Percentiles rank a stretch among this genome's conserved stretches.
Evolutionary conservation across 2,329 filamentous ascomycete genomes (phyloP).

Genomic region (Apiospora arundinis): DNA sequence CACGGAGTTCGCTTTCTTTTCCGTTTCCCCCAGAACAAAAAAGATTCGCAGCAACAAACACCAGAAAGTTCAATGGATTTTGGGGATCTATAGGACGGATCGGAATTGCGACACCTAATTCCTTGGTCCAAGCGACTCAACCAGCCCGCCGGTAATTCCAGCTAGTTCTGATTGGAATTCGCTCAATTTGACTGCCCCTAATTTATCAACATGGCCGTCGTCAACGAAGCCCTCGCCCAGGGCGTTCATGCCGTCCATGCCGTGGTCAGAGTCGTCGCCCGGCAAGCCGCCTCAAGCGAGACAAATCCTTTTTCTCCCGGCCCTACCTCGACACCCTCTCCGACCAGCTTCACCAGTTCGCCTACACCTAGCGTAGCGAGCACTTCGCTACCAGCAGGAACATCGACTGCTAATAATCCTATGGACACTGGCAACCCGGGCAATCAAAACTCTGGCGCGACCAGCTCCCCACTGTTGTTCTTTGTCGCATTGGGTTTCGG

Average conservation of each 20-base stretch:
- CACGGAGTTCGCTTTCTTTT: constrained; percentile 1
- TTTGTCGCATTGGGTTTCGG: constrained; percentile 97
- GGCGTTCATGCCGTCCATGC: constrained; percentile 44
- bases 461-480: constrained; percentile 81
- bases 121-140: not conserved
- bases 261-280: constrained; percentile 43
- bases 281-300: constrained; percentile 32
- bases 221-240: constrained; percentile 46
- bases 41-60: constrained; percentile 14
- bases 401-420: constrained; percentile 24
- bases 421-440: not conserved
- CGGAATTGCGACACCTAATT: constrained; percentile 5
- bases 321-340: constrained; percentile 3
- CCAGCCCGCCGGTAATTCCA: not conserved
- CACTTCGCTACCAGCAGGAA: constrained; percentile 26
- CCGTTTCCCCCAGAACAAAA: not conserved
- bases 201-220: constrained; percentile 29
- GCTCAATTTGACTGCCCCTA: not conserved
- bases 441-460: constrained; percentile 44
- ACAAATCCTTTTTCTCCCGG: constrained; percentile 21
- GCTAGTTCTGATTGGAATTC: not conserved
- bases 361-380: constrained; percentile 1
- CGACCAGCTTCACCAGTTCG: constrained; percentile 16
- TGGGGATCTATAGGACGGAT: not conserved
- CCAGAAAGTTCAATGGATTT: constrained; percentile 9